These are phyloP conservation scores for Aspergillus hortae DNA, from an alignment of 2,329 filamentous ascomycete species.

Conservation along the genomic window DNA sequence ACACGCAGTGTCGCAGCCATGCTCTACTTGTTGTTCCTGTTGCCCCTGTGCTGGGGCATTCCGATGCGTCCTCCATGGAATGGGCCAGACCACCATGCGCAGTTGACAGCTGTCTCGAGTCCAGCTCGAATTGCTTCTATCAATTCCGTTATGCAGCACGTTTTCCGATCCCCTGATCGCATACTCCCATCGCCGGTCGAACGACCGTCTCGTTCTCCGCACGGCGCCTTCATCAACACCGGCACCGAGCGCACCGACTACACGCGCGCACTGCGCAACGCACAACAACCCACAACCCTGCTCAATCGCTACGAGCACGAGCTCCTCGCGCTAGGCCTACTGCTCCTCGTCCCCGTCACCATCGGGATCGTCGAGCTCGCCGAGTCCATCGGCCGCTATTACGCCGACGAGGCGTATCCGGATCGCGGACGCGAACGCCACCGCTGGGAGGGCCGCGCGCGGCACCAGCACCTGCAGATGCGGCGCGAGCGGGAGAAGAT, in stretches of 20 bases:
- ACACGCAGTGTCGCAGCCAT: background rate
- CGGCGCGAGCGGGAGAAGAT: background rate
- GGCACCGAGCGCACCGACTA: background rate
- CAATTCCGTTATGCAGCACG: too few relatives aligned
- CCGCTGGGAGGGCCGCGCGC: background rate
- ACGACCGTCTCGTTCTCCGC: background rate
- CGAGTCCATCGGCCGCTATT: background rate
- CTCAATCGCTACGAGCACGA: slow-evolving; percentile 5
- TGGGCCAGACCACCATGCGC: too few relatives aligned
- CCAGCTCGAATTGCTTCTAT: too few relatives aligned
- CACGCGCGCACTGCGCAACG: background rate
- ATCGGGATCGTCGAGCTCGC: slow-evolving; percentile 8
- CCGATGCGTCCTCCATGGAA: background rate
- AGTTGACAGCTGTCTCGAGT: too few relatives aligned
- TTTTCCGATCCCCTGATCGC: too few relatives aligned
- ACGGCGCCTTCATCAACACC: background rate
- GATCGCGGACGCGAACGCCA: background rate
- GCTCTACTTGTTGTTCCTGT: background rate
- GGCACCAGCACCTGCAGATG: background rate
- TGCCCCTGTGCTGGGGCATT: background rate
- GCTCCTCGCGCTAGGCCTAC: slow-evolving; percentile 2
- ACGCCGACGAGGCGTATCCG: background rate
- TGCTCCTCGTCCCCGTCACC: slow-evolving; percentile 10
- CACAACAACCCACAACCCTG: slow-evolving; percentile 1
- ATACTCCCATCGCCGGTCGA: too few relatives aligned